Percentiles rank a stretch among this genome's conserved stretches.
These are phyloP conservation scores for Eutrema heterophyllum DNA, from an alignment of 345 rosid species.

Conservation along the genomic window DNA sequence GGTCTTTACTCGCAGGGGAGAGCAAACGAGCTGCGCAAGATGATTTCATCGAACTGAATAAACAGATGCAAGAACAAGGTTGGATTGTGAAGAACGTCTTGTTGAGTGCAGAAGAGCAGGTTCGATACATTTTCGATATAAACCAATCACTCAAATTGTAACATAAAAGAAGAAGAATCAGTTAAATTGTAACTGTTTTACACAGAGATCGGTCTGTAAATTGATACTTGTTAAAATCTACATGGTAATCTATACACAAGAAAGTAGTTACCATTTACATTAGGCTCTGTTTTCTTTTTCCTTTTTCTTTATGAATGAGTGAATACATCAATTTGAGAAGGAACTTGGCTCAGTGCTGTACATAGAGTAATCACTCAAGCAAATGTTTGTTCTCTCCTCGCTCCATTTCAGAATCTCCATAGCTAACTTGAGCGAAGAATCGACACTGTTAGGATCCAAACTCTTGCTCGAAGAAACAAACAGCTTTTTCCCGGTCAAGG, in stretches of 20 bases:
- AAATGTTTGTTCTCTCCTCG: conserved; percentile 59
- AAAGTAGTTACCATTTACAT: conserved; percentile 16
- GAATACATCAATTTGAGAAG: conserved; percentile 32
- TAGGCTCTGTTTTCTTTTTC: neutral
- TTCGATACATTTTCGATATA: conserved; percentile 49
- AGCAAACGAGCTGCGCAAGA: neutral
- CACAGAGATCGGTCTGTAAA: conserved; percentile 14
- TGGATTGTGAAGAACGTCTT: conserved; percentile 69
- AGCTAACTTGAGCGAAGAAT: conserved; percentile 57
- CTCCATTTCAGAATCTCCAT: conserved; percentile 95
- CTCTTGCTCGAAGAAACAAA: conserved; percentile 67
- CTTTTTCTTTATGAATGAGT: neutral
- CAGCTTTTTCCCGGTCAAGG: conserved; percentile 67
- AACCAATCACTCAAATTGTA: conserved; percentile 4
- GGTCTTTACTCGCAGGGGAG: conserved; percentile 13
- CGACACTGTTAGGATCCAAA: conserved; percentile 55
- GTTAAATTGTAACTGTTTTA: conserved; percentile 17
- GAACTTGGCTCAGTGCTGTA: conserved; percentile 41
- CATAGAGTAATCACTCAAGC: conserved; percentile 38
- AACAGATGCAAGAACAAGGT: conserved; percentile 52
- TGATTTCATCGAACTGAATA: conserved; percentile 31
- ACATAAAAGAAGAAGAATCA: neutral
- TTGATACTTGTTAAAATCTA: conserved; percentile 17
- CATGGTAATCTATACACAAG: conserved; percentile 25
- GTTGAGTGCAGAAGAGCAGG: conserved; percentile 55